Percentiles rank a stretch among this genome's conserved stretches.
phyloP scores from a whole-genome alignment of 2,329 filamentous ascomycete genomes.

The Ophiosphaerella herpotricha region DNA sequence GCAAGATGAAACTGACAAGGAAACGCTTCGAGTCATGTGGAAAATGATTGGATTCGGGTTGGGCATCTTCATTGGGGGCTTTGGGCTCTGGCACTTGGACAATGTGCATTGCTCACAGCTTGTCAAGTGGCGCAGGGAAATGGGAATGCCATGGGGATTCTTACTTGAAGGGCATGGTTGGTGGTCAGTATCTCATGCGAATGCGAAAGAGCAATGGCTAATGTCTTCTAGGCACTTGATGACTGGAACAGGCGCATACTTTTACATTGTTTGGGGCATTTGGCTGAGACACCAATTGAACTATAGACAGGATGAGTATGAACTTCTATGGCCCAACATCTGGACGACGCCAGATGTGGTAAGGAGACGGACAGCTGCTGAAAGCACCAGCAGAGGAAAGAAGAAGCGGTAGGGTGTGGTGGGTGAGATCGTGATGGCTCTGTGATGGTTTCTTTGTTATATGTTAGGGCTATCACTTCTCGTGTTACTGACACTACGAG shows the following conservation, averaged over 20 bases:
- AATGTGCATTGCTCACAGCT: slow-evolving; percentile 74
- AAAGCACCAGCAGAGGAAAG: slow-evolving; percentile 34
- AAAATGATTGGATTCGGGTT: slow-evolving; percentile 71
- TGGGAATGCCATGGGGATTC: slow-evolving; percentile 80
- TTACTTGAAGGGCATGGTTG: slow-evolving; percentile 74
- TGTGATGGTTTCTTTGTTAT: not conserved
- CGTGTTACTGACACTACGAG: not conserved
- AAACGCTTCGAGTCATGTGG: slow-evolving; percentile 73
- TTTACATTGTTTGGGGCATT: slow-evolving; percentile 82
- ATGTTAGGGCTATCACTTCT: not conserved
- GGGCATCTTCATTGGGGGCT: slow-evolving; percentile 73
- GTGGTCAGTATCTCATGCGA: slow-evolving; percentile 59
- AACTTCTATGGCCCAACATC: slow-evolving; percentile 69
- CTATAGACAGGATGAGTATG: slow-evolving; percentile 71
- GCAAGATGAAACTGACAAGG: slow-evolving; percentile 60
- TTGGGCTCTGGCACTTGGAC: slow-evolving; percentile 78
- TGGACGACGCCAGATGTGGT: slow-evolving; percentile 61
- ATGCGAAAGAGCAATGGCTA: slow-evolving; percentile 7
- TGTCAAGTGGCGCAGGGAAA: slow-evolving; percentile 65
- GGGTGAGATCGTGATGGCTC: not conserved
- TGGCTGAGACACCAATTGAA: slow-evolving; percentile 81
- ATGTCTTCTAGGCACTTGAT: slow-evolving; percentile 68
- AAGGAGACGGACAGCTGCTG: slow-evolving; percentile 12
- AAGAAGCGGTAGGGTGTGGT: slow-evolving; percentile 30
- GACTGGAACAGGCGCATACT: slow-evolving; percentile 82